Conservation (phyloP, 108 stramenopile genomes). For the Epithemia pelagica region DNA sequence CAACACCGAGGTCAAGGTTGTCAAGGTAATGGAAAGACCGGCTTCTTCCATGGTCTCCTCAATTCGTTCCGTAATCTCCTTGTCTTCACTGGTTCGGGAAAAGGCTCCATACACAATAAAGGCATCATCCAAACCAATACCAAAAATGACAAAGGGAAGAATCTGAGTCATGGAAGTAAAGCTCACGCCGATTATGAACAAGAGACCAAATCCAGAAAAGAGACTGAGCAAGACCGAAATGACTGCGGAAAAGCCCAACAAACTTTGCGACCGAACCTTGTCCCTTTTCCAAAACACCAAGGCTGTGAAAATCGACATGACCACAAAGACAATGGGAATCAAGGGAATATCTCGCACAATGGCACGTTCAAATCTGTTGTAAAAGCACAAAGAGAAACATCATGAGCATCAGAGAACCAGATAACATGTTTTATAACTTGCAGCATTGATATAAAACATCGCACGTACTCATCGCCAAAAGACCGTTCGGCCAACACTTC, state of each 20-base stretch:
- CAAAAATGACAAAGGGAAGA: slow-evolving; percentile 13
- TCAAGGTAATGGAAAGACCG: slow-evolving; percentile 24
- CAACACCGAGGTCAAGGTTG: slow-evolving; percentile 17
- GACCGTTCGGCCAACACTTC: slow-evolving; percentile 9
- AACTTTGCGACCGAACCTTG: slow-evolving; percentile 11
- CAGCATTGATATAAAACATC: too few species aligned
- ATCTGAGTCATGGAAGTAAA: slow-evolving; percentile 26
- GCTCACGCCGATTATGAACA: slow-evolving; percentile 22
- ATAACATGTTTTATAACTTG: too few species aligned
- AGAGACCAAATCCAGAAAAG: too few species aligned
- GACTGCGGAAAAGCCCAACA: slow-evolving; percentile 19
- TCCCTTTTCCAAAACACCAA: slow-evolving; percentile 14
- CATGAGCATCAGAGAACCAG: too few species aligned
- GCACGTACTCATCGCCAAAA: too few species aligned
- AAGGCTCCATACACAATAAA: slow-evolving; percentile 19
- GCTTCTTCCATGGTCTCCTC: slow-evolving; percentile 17
- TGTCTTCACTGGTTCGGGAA: slow-evolving; percentile 6
- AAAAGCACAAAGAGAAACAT: too few species aligned
- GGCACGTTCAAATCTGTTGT: too few species aligned
- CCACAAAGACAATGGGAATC: slow-evolving; percentile 11
- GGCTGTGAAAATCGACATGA: slow-evolving; percentile 18
- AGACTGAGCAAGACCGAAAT: slow-evolving; percentile 16
- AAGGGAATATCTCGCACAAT: too few species aligned
- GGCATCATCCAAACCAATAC: slow-evolving; percentile 23
- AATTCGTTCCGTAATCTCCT: slow-evolving; percentile 13